Conservation (phyloP, 2,329 filamentous ascomycete genomes). For the Curvularia eragrostidis region DNA sequence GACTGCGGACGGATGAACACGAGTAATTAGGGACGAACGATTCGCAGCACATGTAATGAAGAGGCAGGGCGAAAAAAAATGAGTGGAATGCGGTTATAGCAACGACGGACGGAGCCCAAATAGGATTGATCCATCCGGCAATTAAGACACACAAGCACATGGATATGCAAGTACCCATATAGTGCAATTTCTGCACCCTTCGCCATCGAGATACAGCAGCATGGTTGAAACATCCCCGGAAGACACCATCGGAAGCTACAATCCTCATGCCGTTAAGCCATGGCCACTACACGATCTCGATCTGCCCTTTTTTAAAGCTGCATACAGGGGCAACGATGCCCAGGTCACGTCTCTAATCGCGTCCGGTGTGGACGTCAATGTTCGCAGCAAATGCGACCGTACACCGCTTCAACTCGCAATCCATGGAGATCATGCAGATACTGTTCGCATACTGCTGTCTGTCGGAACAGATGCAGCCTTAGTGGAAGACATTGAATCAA, state of each 20-base stretch:
- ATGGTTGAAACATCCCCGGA: neutral
- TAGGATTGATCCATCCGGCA: no score
- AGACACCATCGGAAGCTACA: neutral
- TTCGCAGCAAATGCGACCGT: neutral
- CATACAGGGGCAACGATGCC: neutral
- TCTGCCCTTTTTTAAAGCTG: conserved; percentile 1
- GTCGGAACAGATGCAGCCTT: neutral
- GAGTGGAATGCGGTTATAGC: no score
- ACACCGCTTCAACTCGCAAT: conserved; percentile 9
- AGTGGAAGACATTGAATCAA: neutral
- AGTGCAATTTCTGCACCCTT: neutral
- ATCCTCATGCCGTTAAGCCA: neutral
- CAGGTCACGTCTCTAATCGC: neutral
- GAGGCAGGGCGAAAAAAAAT: no score
- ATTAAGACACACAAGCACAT: no score
- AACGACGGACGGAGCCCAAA: no score
- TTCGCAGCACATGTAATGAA: no score
- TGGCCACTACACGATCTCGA: conserved; percentile 3
- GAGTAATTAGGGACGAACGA: no score
- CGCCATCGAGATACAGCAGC: neutral
- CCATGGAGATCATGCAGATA: neutral
- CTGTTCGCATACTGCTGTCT: neutral
- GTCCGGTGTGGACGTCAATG: neutral
- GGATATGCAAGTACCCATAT: no score
- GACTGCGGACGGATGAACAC: no score